Conservation (phyloP, 2,329 filamentous ascomycete genomes). For the Blastomyces gilchristii region DNA sequence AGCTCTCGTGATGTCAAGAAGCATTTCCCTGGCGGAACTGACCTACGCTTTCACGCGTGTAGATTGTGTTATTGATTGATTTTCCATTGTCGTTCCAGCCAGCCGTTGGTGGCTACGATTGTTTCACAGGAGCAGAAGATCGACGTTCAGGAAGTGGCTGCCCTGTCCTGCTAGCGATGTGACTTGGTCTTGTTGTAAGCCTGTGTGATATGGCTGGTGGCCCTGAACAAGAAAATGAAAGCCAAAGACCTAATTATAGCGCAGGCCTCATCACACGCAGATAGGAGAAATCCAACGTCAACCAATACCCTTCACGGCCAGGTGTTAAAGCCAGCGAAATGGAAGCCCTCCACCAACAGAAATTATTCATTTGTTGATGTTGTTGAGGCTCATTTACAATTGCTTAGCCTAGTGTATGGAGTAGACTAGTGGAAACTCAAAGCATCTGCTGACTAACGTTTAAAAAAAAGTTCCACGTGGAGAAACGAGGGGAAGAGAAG, state of each 20-base stretch:
- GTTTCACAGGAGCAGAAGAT: constrained; percentile 2
- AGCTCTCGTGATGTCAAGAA: neutral
- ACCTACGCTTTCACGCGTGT: neutral
- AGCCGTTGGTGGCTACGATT: constrained; percentile 2
- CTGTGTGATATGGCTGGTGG: neutral
- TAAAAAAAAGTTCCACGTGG: neutral
- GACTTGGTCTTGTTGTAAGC: neutral
- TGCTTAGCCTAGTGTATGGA: neutral
- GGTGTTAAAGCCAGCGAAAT: neutral
- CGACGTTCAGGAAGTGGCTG: neutral
- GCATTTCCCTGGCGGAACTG: neutral
- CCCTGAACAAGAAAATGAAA: neutral
- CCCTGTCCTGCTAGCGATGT: neutral
- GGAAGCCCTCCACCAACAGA: neutral
- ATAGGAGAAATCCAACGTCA: neutral
- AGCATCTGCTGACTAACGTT: neutral
- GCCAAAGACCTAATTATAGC: neutral
- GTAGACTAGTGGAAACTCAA: constrained; percentile 1
- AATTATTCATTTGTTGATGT: neutral
- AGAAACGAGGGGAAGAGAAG: neutral
- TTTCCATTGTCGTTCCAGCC: neutral
- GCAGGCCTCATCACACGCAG: neutral
- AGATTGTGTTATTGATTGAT: neutral
- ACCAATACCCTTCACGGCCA: neutral
- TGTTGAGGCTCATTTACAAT: neutral